Evolutionary conservation across 441 rosid species (phyloP), one percentile per base, ranked within the genome.

Genomic region (Eutrema salsugineum): DNA sequence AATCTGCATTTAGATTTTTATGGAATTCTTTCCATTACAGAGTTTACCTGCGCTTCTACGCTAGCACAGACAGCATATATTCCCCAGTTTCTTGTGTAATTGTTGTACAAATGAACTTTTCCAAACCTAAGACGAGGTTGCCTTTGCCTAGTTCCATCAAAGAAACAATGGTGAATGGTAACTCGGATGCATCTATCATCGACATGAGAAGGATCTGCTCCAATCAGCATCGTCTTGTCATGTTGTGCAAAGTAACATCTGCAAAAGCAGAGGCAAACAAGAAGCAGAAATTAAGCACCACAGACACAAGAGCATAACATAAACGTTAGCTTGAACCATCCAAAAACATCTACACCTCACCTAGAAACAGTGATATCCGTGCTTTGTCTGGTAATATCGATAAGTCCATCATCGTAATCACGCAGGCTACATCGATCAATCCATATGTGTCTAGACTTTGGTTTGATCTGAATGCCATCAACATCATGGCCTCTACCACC

Each of bases 401-500:
- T 85, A 78, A 85, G 81, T 0, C 89, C 91, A 68, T 86, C 91
- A 50, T 86, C 93, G 58, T 79, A 86, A 78, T 85, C 89, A 1
- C 82, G 77, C 8, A 88, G 66, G 77, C 86, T 86, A 72, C 91
- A 88, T 11, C 91, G 70, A 65, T 86, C 93, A 12, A 88, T 85
- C 91, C 93, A 88, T 11, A 88, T 86, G 61, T 86, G 85, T 71
- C 73, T 80, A 1, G 91, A 86, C 71, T 86, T 84, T 10, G 89
- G 91, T 49, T 86, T 85, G 17, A 86, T 81, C 77, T 86, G 91
- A 77, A 88, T 86, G 15, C 89, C 91, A 79, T 88, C 91, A 58
- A 85, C 87, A 68, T 88, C 93, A 33, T 80, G 91, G 5, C 93
- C 89, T 72, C 89, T 77, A 12, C 93, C 93, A 35, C 93, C 91